Evolutionary conservation across 2,329 filamentous ascomycete species (phyloP), one percentile per base, ranked within the genome.

Genomic region (Capronia americana): DNA sequence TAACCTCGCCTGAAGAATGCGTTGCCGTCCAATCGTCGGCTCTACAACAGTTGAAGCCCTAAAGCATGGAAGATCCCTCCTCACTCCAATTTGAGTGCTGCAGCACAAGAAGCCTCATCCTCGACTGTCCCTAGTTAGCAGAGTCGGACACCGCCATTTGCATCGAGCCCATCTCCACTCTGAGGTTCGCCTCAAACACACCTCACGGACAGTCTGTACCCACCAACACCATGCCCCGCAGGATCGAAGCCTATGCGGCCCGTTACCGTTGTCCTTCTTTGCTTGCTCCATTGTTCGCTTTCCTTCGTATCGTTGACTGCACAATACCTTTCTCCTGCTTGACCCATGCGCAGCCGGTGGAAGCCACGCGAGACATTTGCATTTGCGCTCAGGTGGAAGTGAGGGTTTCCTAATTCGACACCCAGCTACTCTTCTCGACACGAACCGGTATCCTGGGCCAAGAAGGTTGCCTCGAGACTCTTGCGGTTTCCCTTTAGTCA

Each of bases 141-240:
- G 26, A 38, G 26, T 23, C 30, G 56, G 61, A 64, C 67, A 66
- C 67, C 64, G 64, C 64, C 61, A 51, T 67, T 69, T 44, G 56
- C 38, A 30, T 57, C 34, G 28, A 46, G 48, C 46, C 59, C 61
- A 63, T 61, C 67, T 62, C 51, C 58, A 54, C 58, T 44, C 24
- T n/a, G 32, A 12, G 60, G 61, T 69, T 66, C 34, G 64, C 67
- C 61, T 69, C 64, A 66, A 32, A 64, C 67, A 66, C 28, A 57
- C 17, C 51, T 56, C 46, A 38, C 60, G 14, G 57, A 41, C 20
- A 63, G 38, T n/a, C 38, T 44, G 38, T 44, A 44, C 17, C 38
- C 57, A 56, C 51, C 55, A 58, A 57, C 64, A 53, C 41, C 50
- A 66, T 67, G 63, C 54, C 55, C 57, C 54, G 51, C 62, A 24